Evolutionary conservation across 2,329 filamentous ascomycete species (phyloP), one percentile per base, ranked within the genome.

Genomic region (Neopestalotiopsis rosae): DNA sequence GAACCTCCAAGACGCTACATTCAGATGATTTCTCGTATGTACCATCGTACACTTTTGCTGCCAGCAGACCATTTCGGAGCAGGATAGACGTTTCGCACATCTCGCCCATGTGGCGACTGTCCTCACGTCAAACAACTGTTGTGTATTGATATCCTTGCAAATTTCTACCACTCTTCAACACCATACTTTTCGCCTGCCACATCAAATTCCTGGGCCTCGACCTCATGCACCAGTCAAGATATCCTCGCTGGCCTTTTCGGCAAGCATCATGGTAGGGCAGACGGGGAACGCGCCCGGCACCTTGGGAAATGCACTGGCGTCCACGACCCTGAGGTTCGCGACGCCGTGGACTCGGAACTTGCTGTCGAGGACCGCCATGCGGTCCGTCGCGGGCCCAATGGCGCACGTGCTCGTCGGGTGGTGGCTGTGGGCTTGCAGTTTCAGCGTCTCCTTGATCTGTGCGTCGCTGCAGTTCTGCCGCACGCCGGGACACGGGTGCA

Each of bases 321-420:
- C 87, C 4, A 89, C 87, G 13, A 89, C 87, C 38, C 87, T 79
- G 38, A 89, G 76, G 0, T 82, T 82, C 5, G 78, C 74, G 2
- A 87, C 83, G 3, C 86, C 86, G 24, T 84, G 79, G 3, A 89
- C 86, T 30, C 81, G 79, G 74, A 88, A 87, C 61, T 82, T 79
- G 0, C 78, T 79, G 74, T 89, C 85, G 56, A 89, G 74, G 4
- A 88, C 86, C 4, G 85, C 86, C 76, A 82, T 83, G 0, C 78
- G 76, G 73, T 89, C 86, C n/a, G 78, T 79, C 32, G 86, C 83
- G 1, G 79, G 76, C 13, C 74, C 74, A 38, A 76, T 76, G 2
- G 73, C 67, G 32, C 68, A 70, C 0, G 71, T 72, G 58, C 71
- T 71, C 17, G 72, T 70, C 10, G 73, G 69, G 49, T 76, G 74